Evolutionary conservation across 2,329 filamentous ascomycete genomes (phyloP).

Genomic region (Fusarium buxicola): DNA sequence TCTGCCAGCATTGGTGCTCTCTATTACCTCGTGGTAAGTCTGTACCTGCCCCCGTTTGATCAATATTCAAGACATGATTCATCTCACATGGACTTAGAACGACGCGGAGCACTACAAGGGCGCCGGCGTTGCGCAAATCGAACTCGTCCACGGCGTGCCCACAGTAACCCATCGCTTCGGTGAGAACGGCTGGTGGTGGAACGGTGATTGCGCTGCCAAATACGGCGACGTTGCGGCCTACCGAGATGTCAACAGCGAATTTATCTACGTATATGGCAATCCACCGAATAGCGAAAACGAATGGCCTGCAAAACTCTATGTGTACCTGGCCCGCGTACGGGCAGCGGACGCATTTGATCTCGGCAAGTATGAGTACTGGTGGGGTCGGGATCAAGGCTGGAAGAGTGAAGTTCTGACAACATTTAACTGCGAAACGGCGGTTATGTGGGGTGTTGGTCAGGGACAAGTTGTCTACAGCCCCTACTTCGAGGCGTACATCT

Average conservation of each 20-base stretch:
- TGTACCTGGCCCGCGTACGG: constrained; percentile 53
- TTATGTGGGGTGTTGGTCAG: constrained; percentile 53
- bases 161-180: constrained; percentile 50
- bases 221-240: constrained; percentile 55
- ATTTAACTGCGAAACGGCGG: constrained; percentile 52
- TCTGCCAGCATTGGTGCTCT: constrained; percentile 47
- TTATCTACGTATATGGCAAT: constrained; percentile 54
- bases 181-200: constrained; percentile 52
- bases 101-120: constrained; percentile 50
- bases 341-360: constrained; percentile 52
- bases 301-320: constrained; percentile 44
- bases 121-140: constrained; percentile 52
- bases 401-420: constrained; percentile 46
- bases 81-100: constrained; percentile 40
- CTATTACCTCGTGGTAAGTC: constrained; percentile 53
- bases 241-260: constrained; percentile 52
- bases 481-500: constrained; percentile 51
- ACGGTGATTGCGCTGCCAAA: constrained; percentile 43
- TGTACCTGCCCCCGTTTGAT: accelerated
- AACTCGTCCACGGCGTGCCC: constrained; percentile 49
- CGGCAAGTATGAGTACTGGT: constrained; percentile 55
- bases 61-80: background rate
- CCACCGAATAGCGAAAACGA: constrained; percentile 48
- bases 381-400: constrained; percentile 54
- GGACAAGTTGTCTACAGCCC: constrained; percentile 54